Evolutionary conservation across 2,329 filamentous ascomycete genomes (phyloP), one percentile per base, ranked within the genome.

Genomic region (Gnomoniopsis smithogilvyi): DNA sequence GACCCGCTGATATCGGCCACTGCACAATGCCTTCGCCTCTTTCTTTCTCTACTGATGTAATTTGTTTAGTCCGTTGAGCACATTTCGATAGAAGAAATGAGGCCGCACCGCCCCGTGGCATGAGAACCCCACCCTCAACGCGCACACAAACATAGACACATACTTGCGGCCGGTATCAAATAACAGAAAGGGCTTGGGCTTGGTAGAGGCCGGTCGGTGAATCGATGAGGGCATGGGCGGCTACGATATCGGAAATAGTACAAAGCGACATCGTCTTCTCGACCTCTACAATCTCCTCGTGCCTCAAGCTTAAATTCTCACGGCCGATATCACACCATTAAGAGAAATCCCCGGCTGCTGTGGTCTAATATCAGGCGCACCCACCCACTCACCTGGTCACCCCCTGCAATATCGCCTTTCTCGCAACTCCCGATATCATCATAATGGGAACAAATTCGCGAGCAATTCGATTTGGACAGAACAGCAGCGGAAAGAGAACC

Each of bases 361-460:
- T 53, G 2, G 41, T 6, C n/a, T 11, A 11, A 54, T 54, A 54
- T 46, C 41, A 45, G 10, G 21, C 19, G 14, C 17, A 22, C 50
- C 38, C 50, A 19, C 41, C 8, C 48, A 51, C 30, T 17, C 14
- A 34, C 15, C 19, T n/a, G 17, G 12, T 15, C n/a, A 11, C 33
- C 17, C 17, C 26, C 50, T 33, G 6, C 17, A 11, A 48, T 56
- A 43, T 34, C 47, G 34, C 60, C 50, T 52, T 50, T 30, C 15
- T 56, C 50, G 53, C 56, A 59, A 56, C 24, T 56, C 45, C 36
- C 57, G 41, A 8, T 14, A 24, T 24, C 30, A 56, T 56, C 62
- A 64, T 67, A 48, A 74, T 75, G 72, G 67, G 69, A 66, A 61
- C 66, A 48, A 66, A 66, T 61, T 69, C 71, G 65, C 71, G 70